Base-by-base conservation (phyloP, 2,329 filamentous ascomycete genomes). In the Tolypocladium guangdongense region DNA sequence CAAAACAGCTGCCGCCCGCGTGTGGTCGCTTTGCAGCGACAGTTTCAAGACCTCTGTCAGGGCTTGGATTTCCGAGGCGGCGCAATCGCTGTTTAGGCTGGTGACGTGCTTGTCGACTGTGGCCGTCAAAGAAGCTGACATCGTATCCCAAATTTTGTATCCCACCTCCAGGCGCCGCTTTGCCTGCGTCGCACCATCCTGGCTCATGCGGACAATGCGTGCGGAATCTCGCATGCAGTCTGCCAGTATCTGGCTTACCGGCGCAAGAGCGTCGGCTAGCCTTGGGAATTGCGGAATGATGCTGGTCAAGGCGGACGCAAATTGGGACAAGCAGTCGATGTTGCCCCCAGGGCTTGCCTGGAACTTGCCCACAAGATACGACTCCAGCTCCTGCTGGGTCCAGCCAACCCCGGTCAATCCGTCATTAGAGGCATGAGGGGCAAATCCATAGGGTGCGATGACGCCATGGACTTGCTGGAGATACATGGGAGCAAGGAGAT, bases 41-140 rank as follows among this genome's bases (percentile, higher is more conserved):
- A 64, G 51, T 38, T 66, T 72, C 22, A 79, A 64, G 10, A 82
- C 71, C 6, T 72, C 69, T 3, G 72, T 67, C 27, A 82, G 66
- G 16, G 68, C 66, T 2, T 59, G 58, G 20, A 81, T 65, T 14
- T 73, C 63, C 18, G 52, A 54, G 16, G 63, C 59, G 1, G 75
- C 71, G 32, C 69, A 71, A 2, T 82, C 78, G 16, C 66, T 66
- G 16, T 68, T 69, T 20, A 84, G 66, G 49, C 71, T 71, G 11
- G 78, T 81, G 43, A 78, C 72, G 53, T 77, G 75, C 59, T 80
- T 83, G 33, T 82, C 78, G 45, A 83, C 74, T 52, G 78, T 71
- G 4, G 59, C 58, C 4, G 69, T 68, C 18, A 84, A 60, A 5
- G 71, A 71, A 7, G 60, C 59, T 1, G 76, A 74, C 38, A 75